phyloP scores from a whole-genome alignment of 2,329 filamentous ascomycete genomes.

The Pseudogymnoascus verrucosus region DNA sequence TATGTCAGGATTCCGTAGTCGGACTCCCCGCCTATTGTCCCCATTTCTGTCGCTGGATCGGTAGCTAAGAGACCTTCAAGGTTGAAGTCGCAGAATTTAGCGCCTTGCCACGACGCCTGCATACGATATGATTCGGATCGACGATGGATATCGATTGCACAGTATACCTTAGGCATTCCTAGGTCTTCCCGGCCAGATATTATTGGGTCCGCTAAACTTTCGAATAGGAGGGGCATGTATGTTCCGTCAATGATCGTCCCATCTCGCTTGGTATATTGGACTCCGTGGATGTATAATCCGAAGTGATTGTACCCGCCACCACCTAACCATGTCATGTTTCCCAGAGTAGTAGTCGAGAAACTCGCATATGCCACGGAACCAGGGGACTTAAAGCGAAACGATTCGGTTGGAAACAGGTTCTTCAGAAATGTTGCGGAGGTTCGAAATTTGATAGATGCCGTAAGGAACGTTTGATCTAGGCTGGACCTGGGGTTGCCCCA shows the following conservation, averaged over 20 bases:
- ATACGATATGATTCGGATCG: constrained; percentile 45
- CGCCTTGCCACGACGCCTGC: constrained; percentile 34
- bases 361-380: constrained; percentile 31
- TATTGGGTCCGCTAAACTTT: constrained; percentile 53
- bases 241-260: constrained; percentile 40
- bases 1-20: constrained; percentile 43
- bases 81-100: constrained; percentile 33
- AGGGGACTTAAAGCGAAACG: constrained; percentile 27
- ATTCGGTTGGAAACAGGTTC: constrained; percentile 30
- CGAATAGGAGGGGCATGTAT: constrained; percentile 49
- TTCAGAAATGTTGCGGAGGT: constrained; percentile 33
- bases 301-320: constrained; percentile 50
- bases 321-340: constrained; percentile 52
- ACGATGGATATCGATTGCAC: constrained; percentile 37
- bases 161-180: constrained; percentile 48
- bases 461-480: constrained; percentile 11
- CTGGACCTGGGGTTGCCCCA: constrained; percentile 8
- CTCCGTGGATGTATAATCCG: constrained; percentile 55
- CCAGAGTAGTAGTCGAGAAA: constrained; percentile 35
- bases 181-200: constrained; percentile 47
- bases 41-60: constrained; percentile 20
- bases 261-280: constrained; percentile 44
- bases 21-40: constrained; percentile 25
- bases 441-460: constrained; percentile 33
- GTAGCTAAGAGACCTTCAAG: constrained; percentile 28